These are phyloP conservation scores for Populus davidiana DNA, from an alignment of 345 rosid genomes.

Conservation along the genomic window DNA sequence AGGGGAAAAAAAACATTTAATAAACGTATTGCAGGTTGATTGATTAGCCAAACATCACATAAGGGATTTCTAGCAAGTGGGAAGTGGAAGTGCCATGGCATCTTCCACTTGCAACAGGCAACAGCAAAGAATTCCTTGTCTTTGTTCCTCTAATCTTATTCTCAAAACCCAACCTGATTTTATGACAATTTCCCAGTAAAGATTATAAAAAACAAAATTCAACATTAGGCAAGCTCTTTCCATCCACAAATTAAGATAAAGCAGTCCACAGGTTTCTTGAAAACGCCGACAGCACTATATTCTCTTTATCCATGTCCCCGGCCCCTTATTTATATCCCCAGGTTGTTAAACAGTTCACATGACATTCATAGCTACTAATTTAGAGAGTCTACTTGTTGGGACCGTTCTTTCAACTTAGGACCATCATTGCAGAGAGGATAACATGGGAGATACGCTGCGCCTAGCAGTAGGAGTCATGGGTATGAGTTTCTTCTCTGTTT, in stretches of 20 bases:
- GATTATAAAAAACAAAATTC: background rate
- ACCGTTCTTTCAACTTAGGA: slow-evolving; percentile 10
- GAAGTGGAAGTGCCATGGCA: slow-evolving; percentile 26
- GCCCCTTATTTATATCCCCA: slow-evolving; percentile 32
- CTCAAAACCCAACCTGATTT: background rate
- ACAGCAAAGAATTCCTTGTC: background rate
- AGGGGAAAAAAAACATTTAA: background rate
- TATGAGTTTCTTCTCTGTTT: slow-evolving; percentile 7
- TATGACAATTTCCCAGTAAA: background rate
- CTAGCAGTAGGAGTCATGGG: slow-evolving; percentile 69
- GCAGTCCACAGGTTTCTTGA: slow-evolving; percentile 1
- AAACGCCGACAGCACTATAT: slow-evolving; percentile 31
- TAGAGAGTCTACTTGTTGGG: slow-evolving; percentile 4
- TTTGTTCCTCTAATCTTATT: slow-evolving; percentile 3
- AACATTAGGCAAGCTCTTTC: slow-evolving; percentile 2
- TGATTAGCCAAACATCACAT: background rate
- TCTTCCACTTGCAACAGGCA: slow-evolving; percentile 26
- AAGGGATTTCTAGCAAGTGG: background rate
- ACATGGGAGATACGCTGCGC: slow-evolving; percentile 57
- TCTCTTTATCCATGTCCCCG: slow-evolving; percentile 14
- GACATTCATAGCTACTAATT: background rate
- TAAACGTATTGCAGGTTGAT: background rate
- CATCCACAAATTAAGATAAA: slow-evolving; percentile 32
- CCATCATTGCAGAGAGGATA: slow-evolving; percentile 12
- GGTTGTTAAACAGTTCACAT: slow-evolving; percentile 12